Conservation (phyloP, 352 stramenopile genomes). For the Globisporangium solare region DNA sequence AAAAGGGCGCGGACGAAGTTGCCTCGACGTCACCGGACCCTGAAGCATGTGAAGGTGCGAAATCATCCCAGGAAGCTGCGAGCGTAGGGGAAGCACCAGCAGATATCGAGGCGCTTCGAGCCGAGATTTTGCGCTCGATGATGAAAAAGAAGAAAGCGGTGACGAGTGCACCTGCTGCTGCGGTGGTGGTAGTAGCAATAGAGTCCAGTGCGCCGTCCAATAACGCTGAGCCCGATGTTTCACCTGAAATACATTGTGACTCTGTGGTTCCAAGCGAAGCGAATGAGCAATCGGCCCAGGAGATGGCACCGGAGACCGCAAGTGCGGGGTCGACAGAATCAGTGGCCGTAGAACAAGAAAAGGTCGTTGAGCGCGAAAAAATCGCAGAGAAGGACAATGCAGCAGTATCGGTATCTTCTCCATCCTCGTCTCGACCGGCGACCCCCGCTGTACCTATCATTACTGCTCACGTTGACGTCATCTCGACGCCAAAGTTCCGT, state of each 20-base stretch:
- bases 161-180: not conserved
- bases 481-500: constrained; percentile 29
- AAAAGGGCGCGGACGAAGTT: not conserved
- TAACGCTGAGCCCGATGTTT: not conserved
- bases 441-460: not conserved
- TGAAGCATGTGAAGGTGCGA: not conserved
- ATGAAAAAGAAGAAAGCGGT: constrained; percentile 21
- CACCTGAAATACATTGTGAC: not conserved
- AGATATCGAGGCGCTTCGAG: constrained; percentile 36
- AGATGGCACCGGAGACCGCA: no score
- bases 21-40: constrained; percentile 1
- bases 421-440: not conserved
- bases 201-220: no score
- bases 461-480: not conserved
- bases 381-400: not conserved
- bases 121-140: constrained; percentile 47
- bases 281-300: no score
- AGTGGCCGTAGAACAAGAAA: not conserved
- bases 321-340: not conserved
- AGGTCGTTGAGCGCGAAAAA: not conserved
- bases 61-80: not conserved
- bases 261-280: no score
- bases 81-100: not conserved
- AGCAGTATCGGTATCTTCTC: not conserved
- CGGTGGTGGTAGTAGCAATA: no score